A percentile compares a stretch with the other conserved stretches of the same genome.
These are phyloP conservation scores for Fusarium compactum DNA, from an alignment of 2,329 filamentous ascomycete species.

Conservation along the genomic window DNA sequence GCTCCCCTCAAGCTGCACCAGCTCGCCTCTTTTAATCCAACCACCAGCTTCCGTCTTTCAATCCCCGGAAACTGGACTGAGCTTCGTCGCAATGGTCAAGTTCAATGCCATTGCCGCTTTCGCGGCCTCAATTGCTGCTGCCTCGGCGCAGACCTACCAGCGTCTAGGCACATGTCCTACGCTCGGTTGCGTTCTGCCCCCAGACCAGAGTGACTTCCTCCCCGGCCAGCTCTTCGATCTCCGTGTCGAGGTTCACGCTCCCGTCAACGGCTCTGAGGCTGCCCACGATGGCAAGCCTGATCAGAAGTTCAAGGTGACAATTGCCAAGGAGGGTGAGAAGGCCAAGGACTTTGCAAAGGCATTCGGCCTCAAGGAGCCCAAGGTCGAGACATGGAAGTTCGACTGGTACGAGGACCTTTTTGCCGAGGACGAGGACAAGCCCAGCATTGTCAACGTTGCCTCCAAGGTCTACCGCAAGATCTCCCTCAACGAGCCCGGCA, in stretches of 20 bases:
- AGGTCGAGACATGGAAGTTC: constrained; percentile 85
- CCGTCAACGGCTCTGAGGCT: constrained; percentile 84
- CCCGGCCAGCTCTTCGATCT: constrained; percentile 88
- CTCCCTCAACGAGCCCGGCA: constrained; percentile 81
- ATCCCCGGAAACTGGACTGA: constrained; percentile 8
- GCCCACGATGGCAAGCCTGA: constrained; percentile 76
- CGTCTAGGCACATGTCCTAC: constrained; percentile 69
- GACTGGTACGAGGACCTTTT: constrained; percentile 89
- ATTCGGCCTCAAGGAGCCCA: constrained; percentile 77
- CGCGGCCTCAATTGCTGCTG: constrained; percentile 54
- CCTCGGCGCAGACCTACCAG: constrained; percentile 69
- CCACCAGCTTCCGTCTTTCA: constrained; percentile 8
- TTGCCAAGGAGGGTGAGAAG: constrained; percentile 71
- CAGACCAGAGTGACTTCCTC: constrained; percentile 81
- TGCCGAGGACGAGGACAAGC: constrained; percentile 75
- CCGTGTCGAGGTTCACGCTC: constrained; percentile 84
- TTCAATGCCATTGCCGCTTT: constrained; percentile 52
- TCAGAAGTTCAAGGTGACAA: constrained; percentile 79
- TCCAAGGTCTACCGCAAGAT: constrained; percentile 82
- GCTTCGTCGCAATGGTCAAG: constrained; percentile 51
- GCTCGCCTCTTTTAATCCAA: constrained; percentile 19
- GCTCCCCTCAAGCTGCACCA: constrained; percentile 35
- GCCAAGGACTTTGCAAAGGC: constrained; percentile 70
- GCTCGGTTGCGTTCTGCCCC: constrained; percentile 70
- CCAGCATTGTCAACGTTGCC: constrained; percentile 82